Evolutionary conservation across 352 stramenopile species (phyloP).

Genomic region (Phytophthora aleatoria): DNA sequence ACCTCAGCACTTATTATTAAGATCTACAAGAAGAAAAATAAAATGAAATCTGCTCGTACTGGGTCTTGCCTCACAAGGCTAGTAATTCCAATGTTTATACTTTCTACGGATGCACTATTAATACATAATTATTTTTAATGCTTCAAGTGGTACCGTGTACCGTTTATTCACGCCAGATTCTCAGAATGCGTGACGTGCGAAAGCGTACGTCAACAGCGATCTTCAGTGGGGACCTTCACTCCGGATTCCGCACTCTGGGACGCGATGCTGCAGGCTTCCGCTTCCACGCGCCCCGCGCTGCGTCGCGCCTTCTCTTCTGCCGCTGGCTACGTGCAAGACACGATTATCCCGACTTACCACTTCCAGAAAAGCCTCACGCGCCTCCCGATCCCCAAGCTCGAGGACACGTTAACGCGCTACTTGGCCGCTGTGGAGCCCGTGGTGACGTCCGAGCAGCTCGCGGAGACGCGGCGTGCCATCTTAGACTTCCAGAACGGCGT

Average conservation of each 20-base stretch:
- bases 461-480: conserved; percentile 59
- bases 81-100: no score
- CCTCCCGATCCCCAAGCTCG: conserved; percentile 87
- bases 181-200: conserved; percentile 6
- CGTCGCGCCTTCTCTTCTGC: conserved; percentile 36
- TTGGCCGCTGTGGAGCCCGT: conserved; percentile 79
- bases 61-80: no score
- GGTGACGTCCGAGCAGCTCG: conserved; percentile 57
- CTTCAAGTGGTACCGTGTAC: neutral
- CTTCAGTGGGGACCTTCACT: conserved; percentile 17
- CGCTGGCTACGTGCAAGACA: conserved; percentile 80
- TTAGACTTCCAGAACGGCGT: conserved; percentile 58
- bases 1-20: no score
- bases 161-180: conserved; percentile 9
- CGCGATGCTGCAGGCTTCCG: conserved; percentile 4
- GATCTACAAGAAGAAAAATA: no score
- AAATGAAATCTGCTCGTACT: no score
- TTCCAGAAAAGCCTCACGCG: conserved; percentile 88
- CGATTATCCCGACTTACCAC: conserved; percentile 87
- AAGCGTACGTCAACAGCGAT: conserved; percentile 16
- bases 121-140: no score
- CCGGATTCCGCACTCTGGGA: conserved; percentile 4
- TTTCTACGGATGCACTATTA: no score
- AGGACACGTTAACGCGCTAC: conserved; percentile 84
- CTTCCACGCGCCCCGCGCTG: conserved; percentile 2